Base-by-base conservation (phyloP, 2,329 filamentous ascomycete genomes). In the Ceratocystis variospora region DNA sequence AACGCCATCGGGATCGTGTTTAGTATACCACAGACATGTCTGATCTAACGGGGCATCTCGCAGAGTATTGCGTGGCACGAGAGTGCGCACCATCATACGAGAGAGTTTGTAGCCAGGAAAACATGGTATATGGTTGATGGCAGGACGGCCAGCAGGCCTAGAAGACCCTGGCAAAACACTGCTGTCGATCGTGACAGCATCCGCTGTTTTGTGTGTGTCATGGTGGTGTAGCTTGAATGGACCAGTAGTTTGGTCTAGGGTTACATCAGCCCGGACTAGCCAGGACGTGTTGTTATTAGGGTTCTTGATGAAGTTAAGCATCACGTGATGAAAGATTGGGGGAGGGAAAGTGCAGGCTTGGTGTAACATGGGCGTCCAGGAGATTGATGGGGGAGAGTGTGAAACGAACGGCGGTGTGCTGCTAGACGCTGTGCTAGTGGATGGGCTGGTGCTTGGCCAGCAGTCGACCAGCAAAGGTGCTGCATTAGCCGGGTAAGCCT, bases 1-100 rank as follows among this genome's bases (percentile, higher is more conserved):
- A 33, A 69, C 71, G 31, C 72, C 71, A 22, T 75, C 72, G 50
- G 68, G 69, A 46, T 71, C 68, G 17, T 72, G 71, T 5, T 73
- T 72, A 67, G 71, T 70, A 72, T 90, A 89, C 69, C 92, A 82
- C 66, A 89, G 81, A 74, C 90, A 96, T 1, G 90, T 96, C 75
- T 97, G 93, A 67, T 90, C 81, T 69, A 96, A 75, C 1, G 87
- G 80, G 22, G 79, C 77, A 74, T 97, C 93, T 31, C 93, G 78
- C 65, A 86, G 80, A 2, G 86, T 83, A 74, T 96, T 96, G 63
- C 93, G 81, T 2, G 93, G 93, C 61, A 96, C 86, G 71, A 96
- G 78, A 68, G 81, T 87, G 68, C 92, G 82, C 6, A 96, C 82
- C 22, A 96, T 79, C 1, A 61, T 28, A 15, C 62, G 59, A 10